Evolutionary conservation across 1,139 yeast genomes (phyloP).

Genomic region (Kodamaea ohmeri): DNA sequence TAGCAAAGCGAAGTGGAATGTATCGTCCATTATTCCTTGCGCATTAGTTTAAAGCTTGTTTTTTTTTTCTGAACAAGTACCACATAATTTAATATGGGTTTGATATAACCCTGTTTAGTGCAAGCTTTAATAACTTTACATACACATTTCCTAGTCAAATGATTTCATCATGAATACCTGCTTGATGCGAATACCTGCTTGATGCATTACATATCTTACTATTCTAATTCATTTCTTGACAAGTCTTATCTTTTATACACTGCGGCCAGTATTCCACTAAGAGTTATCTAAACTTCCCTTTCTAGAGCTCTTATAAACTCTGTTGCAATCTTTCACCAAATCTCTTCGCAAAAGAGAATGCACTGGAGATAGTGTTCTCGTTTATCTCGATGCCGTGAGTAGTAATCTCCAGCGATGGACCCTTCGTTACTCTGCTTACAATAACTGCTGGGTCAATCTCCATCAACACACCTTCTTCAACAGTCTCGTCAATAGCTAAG

Average conservation of each 20-base stretch:
- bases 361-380: slow-evolving; percentile 85
- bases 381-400: slow-evolving; percentile 63
- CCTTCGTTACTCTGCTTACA: slow-evolving; percentile 83
- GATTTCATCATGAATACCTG: too few relatives aligned
- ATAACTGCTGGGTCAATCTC: slow-evolving; percentile 88
- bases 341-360: slow-evolving; percentile 88
- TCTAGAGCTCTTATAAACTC: slow-evolving; percentile 54
- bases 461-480: slow-evolving; percentile 88
- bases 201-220: background rate
- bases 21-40: slow-evolving; percentile 18
- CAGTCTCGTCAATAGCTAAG: slow-evolving; percentile 84
- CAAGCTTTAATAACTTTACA: too few relatives aligned
- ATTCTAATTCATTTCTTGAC: too few relatives aligned
- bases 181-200: too few relatives aligned
- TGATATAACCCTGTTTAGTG: too few relatives aligned
- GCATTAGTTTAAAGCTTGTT: background rate
- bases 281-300: background rate
- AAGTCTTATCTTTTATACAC: background rate
- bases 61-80: too few relatives aligned
- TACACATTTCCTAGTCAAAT: too few relatives aligned
- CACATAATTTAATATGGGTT: too few relatives aligned
- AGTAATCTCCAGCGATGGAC: slow-evolving; percentile 43
- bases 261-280: background rate
- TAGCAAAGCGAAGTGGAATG: slow-evolving; percentile 25
- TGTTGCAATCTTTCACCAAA: slow-evolving; percentile 85